phyloP scores from a whole-genome alignment of 371 early-diverging fungal genomes.

The Caulochytrium protostelioides region DNA sequence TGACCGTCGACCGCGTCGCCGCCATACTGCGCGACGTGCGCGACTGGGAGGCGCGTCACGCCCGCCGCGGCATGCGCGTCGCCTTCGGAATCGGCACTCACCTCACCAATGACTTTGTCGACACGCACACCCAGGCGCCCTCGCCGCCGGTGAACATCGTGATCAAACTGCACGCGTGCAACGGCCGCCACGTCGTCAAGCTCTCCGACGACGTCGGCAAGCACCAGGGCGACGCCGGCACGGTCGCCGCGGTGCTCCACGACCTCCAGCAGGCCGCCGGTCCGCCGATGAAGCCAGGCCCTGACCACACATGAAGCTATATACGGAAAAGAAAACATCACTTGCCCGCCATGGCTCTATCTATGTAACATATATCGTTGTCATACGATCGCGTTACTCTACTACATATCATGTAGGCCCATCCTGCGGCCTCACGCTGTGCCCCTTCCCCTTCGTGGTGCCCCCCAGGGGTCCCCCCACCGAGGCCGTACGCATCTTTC shows the following conservation, averaged over 20 bases:
- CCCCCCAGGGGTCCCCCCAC: too few species aligned
- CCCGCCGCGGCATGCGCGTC: too few species aligned
- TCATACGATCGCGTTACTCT: background rate
- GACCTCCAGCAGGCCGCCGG: too few species aligned
- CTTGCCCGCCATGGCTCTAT: constrained; percentile 9
- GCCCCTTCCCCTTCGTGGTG: too few species aligned
- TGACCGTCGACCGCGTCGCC: constrained; percentile 25
- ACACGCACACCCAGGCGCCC: too few species aligned
- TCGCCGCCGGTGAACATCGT: constrained; percentile 53
- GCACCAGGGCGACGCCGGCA: constrained; percentile 31
- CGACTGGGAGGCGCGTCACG: constrained; percentile 21
- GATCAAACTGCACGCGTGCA: constrained; percentile 41
- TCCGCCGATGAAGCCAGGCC: constrained; percentile 17
- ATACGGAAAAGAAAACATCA: constrained; percentile 3
- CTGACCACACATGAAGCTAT: constrained; percentile 4
- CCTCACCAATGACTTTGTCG: constrained; percentile 49
- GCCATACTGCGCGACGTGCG: too few species aligned
- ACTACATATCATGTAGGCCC: too few species aligned
- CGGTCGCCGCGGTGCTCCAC: constrained; percentile 20
- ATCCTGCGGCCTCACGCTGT: constrained; percentile 1
- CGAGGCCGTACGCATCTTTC: too few species aligned
- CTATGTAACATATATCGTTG: background rate
- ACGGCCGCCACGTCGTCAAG: constrained; percentile 40
- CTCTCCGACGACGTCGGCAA: constrained; percentile 46
- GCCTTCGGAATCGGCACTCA: constrained; percentile 60